phyloP scores from a whole-genome alignment of 495 filamentous ascomycete genomes.

The Delitschia confertaspora region DNA sequence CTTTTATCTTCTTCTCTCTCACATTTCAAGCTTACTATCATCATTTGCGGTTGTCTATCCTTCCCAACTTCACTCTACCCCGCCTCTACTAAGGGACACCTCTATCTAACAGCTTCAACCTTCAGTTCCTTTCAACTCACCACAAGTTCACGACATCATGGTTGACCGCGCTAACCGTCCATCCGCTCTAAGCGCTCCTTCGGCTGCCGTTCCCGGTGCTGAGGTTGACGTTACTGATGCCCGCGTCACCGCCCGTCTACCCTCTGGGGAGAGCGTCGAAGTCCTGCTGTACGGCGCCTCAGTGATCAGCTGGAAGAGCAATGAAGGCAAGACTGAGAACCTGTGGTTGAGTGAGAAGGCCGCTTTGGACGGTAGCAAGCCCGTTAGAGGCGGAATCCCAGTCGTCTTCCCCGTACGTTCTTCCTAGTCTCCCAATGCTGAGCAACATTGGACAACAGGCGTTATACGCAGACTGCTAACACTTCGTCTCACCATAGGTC shows the following conservation, averaged over 20 bases:
- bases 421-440: neutral
- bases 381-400: conserved; percentile 72
- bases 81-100: too few relatives aligned
- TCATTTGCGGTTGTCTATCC: too few relatives aligned
- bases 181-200: conserved; percentile 10
- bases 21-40: too few relatives aligned
- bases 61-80: too few relatives aligned
- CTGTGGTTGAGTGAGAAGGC: conserved; percentile 80
- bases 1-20: too few relatives aligned
- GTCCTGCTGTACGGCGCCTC: conserved; percentile 88
- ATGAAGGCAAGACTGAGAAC: conserved; percentile 63
- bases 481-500: too few relatives aligned
- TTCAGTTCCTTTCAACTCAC: too few relatives aligned
- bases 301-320: conserved; percentile 83
- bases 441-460: neutral
- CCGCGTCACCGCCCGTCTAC: conserved; percentile 58
- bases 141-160: conserved; percentile 12
- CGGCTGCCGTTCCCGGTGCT: neutral
- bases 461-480: neutral
- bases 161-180: conserved; percentile 19
- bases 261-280: conserved; percentile 76
- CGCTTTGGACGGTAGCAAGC: conserved; percentile 54
- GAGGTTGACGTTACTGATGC: conserved; percentile 22
- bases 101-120: too few relatives aligned
- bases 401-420: conserved; percentile 83